Conservation (phyloP, 2,329 filamentous ascomycete genomes). For the Xylariaceae sp. region DNA sequence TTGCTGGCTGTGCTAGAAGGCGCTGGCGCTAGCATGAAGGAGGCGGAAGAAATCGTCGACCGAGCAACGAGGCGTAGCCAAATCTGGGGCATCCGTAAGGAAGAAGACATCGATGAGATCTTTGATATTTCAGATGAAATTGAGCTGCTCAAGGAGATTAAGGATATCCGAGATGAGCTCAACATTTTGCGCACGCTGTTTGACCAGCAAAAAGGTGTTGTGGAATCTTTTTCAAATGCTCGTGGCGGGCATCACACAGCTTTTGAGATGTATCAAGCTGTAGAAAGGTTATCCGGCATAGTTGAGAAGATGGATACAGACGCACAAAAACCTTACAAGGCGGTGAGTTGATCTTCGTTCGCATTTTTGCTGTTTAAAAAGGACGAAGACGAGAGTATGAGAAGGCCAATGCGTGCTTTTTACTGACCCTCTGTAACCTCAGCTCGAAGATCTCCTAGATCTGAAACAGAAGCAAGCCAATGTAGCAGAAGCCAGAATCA, state of each 20-base stretch:
- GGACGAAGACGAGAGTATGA: too few species aligned
- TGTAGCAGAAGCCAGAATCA: not conserved
- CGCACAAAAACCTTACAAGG: not conserved
- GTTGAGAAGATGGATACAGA: not conserved
- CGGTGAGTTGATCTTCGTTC: too few species aligned
- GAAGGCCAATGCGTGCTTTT: not conserved
- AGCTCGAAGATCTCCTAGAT: not conserved
- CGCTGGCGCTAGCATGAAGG: not conserved
- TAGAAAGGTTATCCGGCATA: not conserved
- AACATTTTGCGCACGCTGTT: not conserved
- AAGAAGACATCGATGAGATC: not conserved
- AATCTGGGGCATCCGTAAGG: not conserved
- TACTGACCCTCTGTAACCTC: not conserved
- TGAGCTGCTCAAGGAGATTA: not conserved
- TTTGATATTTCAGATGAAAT: not conserved
- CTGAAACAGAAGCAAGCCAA: not conserved
- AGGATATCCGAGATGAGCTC: not conserved
- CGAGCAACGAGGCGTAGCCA: not conserved
- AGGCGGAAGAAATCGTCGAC: not conserved
- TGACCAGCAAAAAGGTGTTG: not conserved
- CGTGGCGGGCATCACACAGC: not conserved
- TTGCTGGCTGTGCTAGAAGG: too few species aligned
- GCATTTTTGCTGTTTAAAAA: too few species aligned
- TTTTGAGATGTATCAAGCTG: not conserved
- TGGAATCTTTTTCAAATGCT: not conserved